Evolutionary conservation across 257 asterid species (phyloP), one percentile per base, ranked within the genome.

Genomic region (Solanum microdontum): DNA sequence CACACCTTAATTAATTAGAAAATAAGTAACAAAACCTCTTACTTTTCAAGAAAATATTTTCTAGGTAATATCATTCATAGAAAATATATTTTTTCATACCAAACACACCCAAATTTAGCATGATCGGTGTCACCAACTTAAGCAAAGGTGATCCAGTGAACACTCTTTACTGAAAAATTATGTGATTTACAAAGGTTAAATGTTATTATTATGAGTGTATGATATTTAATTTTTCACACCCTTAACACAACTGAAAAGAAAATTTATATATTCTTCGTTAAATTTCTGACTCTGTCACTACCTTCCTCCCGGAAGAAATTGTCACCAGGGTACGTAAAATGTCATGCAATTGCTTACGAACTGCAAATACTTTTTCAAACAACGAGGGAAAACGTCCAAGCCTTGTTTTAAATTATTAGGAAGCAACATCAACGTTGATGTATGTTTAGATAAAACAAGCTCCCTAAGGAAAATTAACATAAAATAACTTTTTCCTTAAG

Each of bases 101-200:
- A 23, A 60, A 60, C 28, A 60, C 69, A 60, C 13, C 28, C 6
- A 51, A 15, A 51, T 60, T 60, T 60, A 8, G 28, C 69, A 60
- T 60, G 68, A 23, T 0, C 2, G 2, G 28, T 15, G 23, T 51
- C n/a, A 51, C 23, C 60, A 43, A 43, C 15, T 48, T 48, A 48
- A 5, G 7, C 2, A 5, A 48, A 45, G 21, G 8, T 14, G 21
- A 0, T 51, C 0, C 3, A 0, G 1, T 15, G 23, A 5, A 6
- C 8, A 51, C 3, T 2, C 3, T 48, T 48, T 14, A 14, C 0
- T 1, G 7, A 5, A 14, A 51, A 51, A 51, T 15, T 51, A 58
- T 58, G 24, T 58, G 11, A 19, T 55, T 1, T 55, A 55, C 60
- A 58, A 58, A 19, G n/a, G 1, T 58, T 58, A 19, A 19, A 58